Evolutionary conservation across 1,139 yeast genomes (phyloP).

Genomic region (Zygoascus meyerae): DNA sequence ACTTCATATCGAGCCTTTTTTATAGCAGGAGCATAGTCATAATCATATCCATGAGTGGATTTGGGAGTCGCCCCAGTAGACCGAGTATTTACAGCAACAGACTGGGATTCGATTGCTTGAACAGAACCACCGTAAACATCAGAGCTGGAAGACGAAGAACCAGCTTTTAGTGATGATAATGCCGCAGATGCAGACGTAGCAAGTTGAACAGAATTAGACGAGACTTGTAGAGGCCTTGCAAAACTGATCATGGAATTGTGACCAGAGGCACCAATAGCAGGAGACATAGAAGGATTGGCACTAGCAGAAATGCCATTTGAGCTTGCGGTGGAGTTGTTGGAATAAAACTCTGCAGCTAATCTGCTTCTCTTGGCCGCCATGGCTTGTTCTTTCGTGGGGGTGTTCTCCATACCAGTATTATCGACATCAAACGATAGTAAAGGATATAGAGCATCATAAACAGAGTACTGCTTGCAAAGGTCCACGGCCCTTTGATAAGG

Average conservation of each 20-base stretch:
- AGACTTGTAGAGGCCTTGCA: constrained; percentile 20
- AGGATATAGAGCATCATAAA: constrained; percentile 58
- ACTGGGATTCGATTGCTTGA: too few relatives aligned
- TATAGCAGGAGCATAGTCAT: not conserved
- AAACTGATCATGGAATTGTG: constrained; percentile 12
- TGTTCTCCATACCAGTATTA: constrained; percentile 46
- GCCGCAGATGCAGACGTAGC: constrained; percentile 21
- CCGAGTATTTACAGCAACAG: constrained; percentile 1
- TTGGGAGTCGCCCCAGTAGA: constrained; percentile 3
- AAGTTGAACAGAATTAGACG: constrained; percentile 17
- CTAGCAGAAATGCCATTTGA: not conserved
- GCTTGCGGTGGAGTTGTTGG: not conserved
- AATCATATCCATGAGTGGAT: not conserved
- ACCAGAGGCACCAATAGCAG: constrained; percentile 1
- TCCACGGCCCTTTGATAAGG: constrained; percentile 55
- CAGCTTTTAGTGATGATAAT: constrained; percentile 16
- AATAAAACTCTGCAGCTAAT: constrained; percentile 13
- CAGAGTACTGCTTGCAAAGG: constrained; percentile 57
- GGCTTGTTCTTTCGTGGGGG: constrained; percentile 55
- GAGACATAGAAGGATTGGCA: not conserved
- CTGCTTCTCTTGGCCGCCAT: constrained; percentile 37
- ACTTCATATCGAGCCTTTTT: constrained; percentile 2
- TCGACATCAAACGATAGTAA: constrained; percentile 54
- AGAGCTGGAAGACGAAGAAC: constrained; percentile 3
- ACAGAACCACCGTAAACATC: not conserved